These are phyloP conservation scores for Linum tenue DNA, from an alignment of 345 rosid genomes.

Conservation along the genomic window DNA sequence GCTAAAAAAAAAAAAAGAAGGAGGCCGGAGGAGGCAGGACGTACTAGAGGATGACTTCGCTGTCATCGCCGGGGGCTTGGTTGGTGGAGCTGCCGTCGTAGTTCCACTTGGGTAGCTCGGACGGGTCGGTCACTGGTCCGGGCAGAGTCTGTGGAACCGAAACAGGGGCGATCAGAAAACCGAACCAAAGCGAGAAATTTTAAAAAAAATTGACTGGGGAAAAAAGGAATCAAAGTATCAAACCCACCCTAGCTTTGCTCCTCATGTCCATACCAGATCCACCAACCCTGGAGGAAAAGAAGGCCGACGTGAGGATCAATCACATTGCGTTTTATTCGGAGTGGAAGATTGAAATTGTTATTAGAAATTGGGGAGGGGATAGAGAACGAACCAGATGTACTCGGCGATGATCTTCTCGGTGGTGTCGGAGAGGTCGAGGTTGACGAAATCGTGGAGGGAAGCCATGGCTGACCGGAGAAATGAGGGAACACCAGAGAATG, in stretches of 20 bases:
- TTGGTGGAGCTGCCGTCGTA: constrained; percentile 73
- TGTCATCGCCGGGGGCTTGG: constrained; percentile 69
- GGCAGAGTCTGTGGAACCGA: constrained; percentile 39
- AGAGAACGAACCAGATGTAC: constrained; percentile 51
- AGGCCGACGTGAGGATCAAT: too few relatives aligned
- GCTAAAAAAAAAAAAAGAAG: neutral
- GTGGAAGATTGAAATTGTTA: neutral
- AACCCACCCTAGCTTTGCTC: constrained; percentile 61
- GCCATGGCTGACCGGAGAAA: constrained; percentile 34
- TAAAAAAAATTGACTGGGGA: neutral
- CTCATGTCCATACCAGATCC: constrained; percentile 72
- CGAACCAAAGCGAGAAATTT: neutral
- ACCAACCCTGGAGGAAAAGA: constrained; percentile 43
- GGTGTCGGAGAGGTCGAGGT: constrained; percentile 46
- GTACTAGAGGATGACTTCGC: constrained; percentile 70
- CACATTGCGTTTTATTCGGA: neutral
- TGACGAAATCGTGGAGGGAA: constrained; percentile 51
- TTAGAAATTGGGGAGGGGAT: too few relatives aligned
- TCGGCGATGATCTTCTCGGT: constrained; percentile 69
- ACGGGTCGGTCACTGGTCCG: constrained; percentile 45
- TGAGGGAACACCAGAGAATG: too few relatives aligned
- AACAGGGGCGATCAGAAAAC: neutral
- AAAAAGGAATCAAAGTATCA: neutral
- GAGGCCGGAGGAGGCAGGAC: constrained; percentile 12
- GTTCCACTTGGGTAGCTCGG: constrained; percentile 71